These are phyloP conservation scores for Aspergillus versicolor DNA, from an alignment of 2,329 filamentous ascomycete genomes.

Conservation along the genomic window DNA sequence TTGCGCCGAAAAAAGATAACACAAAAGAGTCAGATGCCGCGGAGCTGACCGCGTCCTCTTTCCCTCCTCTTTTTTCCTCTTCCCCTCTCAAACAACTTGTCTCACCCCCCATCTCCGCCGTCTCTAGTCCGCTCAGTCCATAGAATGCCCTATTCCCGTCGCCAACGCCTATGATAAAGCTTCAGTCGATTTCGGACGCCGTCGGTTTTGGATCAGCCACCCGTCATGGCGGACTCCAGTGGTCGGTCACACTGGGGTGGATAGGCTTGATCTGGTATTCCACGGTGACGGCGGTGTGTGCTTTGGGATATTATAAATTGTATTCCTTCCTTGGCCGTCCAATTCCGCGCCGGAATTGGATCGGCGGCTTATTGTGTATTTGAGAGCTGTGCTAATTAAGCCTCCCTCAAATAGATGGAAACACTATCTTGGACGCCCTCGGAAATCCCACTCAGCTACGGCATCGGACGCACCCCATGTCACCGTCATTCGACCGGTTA, in stretches of 20 bases:
- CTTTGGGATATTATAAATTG: conserved; percentile 61
- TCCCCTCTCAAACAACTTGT: background rate
- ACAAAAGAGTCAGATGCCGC: background rate
- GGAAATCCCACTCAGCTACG: conserved; percentile 41
- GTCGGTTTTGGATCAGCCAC: conserved; percentile 24
- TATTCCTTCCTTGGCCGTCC: conserved; percentile 29
- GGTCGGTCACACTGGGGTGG: conserved; percentile 47
- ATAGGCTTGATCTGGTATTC: conserved; percentile 55
- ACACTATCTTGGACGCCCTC: conserved; percentile 51
- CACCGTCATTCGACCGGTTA: conserved; percentile 89
- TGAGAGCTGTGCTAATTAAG: conserved; percentile 12
- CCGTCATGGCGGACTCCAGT: conserved; percentile 27
- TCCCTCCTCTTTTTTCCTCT: conserved; percentile 1
- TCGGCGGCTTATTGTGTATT: background rate
- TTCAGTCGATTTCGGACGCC: conserved; percentile 21
- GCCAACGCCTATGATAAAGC: conserved; percentile 31
- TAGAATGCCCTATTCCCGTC: conserved; percentile 18
- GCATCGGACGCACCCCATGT: conserved; percentile 67
- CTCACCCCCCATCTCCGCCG: background rate
- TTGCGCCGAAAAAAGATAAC: background rate
- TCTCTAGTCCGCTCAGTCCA: background rate
- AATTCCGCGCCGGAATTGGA: background rate
- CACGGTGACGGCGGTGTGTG: conserved; percentile 56
- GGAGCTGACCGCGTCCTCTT: background rate
- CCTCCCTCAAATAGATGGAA: conserved; percentile 47